These are phyloP conservation scores for Metroxylon sagu DNA, from an alignment of 176 grass and related monocot genomes.

Conservation along the genomic window DNA sequence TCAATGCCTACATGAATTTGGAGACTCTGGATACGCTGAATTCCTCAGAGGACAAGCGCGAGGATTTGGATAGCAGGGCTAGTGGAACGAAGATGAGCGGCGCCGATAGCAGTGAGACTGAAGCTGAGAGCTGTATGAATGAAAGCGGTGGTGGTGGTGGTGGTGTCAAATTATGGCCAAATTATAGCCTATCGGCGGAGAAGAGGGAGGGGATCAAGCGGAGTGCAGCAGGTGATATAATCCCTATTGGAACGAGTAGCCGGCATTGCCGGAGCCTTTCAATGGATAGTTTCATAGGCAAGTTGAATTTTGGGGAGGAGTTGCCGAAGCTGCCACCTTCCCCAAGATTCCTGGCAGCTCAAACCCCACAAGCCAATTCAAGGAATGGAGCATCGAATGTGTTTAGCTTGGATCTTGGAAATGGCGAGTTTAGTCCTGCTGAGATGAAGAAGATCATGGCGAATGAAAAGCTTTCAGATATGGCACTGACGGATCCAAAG, in stretches of 20 bases:
- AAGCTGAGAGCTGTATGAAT: constrained; percentile 58
- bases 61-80: constrained; percentile 64
- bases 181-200: constrained; percentile 9
- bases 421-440: constrained; percentile 61
- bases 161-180: constrained; percentile 33
- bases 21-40: constrained; percentile 70
- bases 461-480: constrained; percentile 91
- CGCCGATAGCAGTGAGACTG: constrained; percentile 93
- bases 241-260: not conserved
- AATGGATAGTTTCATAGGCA: constrained; percentile 82
- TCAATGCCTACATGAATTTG: constrained; percentile 87
- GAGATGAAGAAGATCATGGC: constrained; percentile 99
- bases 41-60: constrained; percentile 67
- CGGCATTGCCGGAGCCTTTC: constrained; percentile 70
- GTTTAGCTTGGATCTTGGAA: constrained; percentile 89
- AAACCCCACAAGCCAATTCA: constrained; percentile 11
- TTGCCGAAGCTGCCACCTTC: constrained; percentile 7
- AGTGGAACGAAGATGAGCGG: constrained; percentile 77
- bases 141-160: constrained; percentile 26
- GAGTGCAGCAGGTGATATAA: constrained; percentile 27
- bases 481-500: constrained; percentile 92
- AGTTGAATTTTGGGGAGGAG: constrained; percentile 46
- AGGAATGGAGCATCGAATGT: constrained; percentile 21
- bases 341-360: not conserved
- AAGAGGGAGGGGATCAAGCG: constrained; percentile 42